Conservation (phyloP, 164 flowering plant species). For the Nymphaea colorata region DNA sequence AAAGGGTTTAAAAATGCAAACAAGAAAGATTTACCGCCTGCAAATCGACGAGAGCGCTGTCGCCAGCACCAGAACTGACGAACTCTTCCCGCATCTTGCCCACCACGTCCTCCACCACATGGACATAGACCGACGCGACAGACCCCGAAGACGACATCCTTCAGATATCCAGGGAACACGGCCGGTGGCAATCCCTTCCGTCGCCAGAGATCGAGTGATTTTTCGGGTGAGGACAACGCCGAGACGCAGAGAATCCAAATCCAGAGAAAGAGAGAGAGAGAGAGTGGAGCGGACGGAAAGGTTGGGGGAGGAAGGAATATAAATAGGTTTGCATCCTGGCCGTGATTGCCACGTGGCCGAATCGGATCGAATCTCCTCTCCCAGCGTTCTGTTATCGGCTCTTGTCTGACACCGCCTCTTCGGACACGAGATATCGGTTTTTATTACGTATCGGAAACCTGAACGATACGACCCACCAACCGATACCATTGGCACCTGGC, state of each 20-base stretch:
- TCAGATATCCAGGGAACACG: conserved; percentile 9
- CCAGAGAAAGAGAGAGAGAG: conserved; percentile 4
- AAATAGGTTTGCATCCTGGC: conserved; percentile 92
- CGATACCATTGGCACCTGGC: too few species aligned
- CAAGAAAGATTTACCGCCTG: conserved; percentile 48
- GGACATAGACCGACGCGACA: conserved; percentile 55
- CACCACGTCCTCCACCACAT: conserved; percentile 83
- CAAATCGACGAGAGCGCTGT: conserved; percentile 58
- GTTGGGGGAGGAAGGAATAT: conserved; percentile 44
- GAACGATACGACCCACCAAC: too few species aligned
- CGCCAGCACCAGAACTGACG: conserved; percentile 62
- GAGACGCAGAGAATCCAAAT: background rate
- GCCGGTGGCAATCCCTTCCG: background rate
- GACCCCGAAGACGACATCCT: conserved; percentile 32
- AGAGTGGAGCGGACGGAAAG: conserved; percentile 5
- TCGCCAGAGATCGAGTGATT: background rate
- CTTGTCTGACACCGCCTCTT: too few species aligned
- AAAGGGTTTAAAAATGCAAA: background rate
- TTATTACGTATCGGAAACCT: too few species aligned
- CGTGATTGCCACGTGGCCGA: conserved; percentile 35
- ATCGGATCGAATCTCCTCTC: conserved; percentile 9
- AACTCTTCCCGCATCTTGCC: conserved; percentile 86
- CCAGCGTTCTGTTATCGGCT: too few species aligned
- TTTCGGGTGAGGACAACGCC: background rate
- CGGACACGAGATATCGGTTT: too few species aligned